Conservation (phyloP, 2,329 filamentous ascomycete genomes). For the Macrophomina tecta region DNA sequence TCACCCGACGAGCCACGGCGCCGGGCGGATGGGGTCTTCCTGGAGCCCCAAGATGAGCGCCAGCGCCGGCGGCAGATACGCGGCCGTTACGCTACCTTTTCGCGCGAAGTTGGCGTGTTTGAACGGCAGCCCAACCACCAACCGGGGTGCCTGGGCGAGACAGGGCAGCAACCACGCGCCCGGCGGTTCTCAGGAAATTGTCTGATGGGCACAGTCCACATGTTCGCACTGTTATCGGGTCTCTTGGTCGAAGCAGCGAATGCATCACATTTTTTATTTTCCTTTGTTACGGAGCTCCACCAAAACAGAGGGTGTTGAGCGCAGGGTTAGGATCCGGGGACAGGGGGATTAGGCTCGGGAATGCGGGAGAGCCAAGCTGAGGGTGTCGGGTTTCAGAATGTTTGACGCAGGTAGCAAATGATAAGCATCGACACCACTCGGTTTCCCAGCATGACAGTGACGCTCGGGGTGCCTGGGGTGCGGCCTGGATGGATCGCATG, state of each 20-base stretch:
- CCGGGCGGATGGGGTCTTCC: conserved; percentile 12
- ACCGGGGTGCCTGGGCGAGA: conserved; percentile 17
- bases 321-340: background rate
- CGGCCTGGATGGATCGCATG: background rate
- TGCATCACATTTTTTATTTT: conserved; percentile 1
- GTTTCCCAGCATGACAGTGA: background rate
- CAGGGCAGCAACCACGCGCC: conserved; percentile 23
- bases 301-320: conserved; percentile 15
- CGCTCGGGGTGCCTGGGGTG: background rate
- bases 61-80: background rate
- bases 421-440: background rate
- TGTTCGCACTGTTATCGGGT: conserved; percentile 6
- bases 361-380: conserved; percentile 5
- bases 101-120: background rate
- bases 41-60: conserved; percentile 7
- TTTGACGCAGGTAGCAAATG: conserved; percentile 20
- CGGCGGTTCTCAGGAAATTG: background rate
- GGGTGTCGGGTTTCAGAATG: conserved; percentile 14
- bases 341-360: background rate
- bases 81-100: background rate
- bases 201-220: background rate
- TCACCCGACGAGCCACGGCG: background rate
- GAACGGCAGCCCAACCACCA: conserved; percentile 18
- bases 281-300: conserved; percentile 21
- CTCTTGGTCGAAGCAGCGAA: conserved; percentile 12